Conservation (phyloP, 2,329 filamentous ascomycete genomes). For the Neonectria hederae region DNA sequence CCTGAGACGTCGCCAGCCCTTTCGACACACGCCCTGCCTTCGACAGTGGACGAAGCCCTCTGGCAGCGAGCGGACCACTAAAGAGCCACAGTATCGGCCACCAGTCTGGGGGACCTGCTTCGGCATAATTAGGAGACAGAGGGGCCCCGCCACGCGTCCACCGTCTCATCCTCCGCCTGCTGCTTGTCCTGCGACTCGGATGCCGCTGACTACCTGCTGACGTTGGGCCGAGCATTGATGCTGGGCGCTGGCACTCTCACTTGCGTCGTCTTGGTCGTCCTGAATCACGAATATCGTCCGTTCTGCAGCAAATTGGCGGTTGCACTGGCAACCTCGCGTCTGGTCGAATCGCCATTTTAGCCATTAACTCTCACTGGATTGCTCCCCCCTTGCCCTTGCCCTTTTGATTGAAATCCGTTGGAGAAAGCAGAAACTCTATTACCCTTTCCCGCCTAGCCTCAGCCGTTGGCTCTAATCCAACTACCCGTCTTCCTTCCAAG, state of each 20-base stretch:
- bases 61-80: slow-evolving; percentile 1
- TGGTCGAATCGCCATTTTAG: slow-evolving; percentile 2
- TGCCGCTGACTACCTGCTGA: slow-evolving; percentile 5
- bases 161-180: slow-evolving; percentile 26
- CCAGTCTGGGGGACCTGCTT: slow-evolving; percentile 1
- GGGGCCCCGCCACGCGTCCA: slow-evolving; percentile 39
- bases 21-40: background rate
- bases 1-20: background rate
- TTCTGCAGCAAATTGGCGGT: background rate
- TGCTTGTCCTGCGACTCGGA: slow-evolving; percentile 2
- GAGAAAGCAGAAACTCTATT: slow-evolving; percentile 18
- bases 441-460: slow-evolving; percentile 26
- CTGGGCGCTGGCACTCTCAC: background rate
- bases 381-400: slow-evolving; percentile 1
- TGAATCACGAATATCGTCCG: background rate
- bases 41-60: slow-evolving; percentile 4
- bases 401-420: slow-evolving; percentile 8
- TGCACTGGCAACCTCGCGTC: slow-evolving; percentile 20
- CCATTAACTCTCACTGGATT: slow-evolving; percentile 12
- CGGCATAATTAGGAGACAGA: background rate
- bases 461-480: slow-evolving; percentile 32
- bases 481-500: slow-evolving; percentile 20
- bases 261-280: background rate
- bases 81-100: slow-evolving; percentile 12
- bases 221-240: background rate